A percentile compares a stretch with the other conserved stretches of the same genome.
Evolutionary conservation across 176 grass and related monocot genomes (phyloP).

Genomic region (Rhynchospora breviuscula): DNA sequence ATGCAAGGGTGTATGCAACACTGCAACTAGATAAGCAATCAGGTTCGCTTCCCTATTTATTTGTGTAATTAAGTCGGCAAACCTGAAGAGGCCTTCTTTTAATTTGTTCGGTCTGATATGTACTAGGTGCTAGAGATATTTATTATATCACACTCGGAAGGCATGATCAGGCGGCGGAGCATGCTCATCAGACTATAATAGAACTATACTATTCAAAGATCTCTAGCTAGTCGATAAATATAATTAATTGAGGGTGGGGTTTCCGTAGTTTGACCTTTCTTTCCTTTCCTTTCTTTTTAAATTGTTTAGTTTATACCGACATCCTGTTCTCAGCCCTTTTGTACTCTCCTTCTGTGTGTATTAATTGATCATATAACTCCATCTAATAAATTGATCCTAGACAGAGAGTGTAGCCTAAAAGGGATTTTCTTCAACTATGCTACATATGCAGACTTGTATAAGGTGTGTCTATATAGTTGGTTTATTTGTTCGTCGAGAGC

Average conservation of each 20-base stretch:
- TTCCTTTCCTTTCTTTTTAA: neutral
- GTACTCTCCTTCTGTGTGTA: slow-evolving; percentile 1
- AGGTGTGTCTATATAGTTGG: neutral
- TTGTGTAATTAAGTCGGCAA: too few relatives aligned
- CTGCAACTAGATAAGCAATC: too few relatives aligned
- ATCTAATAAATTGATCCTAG: slow-evolving; percentile 13
- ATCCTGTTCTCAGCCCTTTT: neutral
- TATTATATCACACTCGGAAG: neutral
- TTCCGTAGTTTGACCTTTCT: neutral
- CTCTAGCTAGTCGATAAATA: neutral
- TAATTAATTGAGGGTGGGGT: neutral
- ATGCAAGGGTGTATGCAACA: too few relatives aligned
- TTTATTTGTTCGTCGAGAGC: neutral
- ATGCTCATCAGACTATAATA: neutral
- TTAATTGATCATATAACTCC: slow-evolving; percentile 12
- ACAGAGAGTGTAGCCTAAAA: neutral
- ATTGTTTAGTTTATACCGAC: neutral
- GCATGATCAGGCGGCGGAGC: neutral
- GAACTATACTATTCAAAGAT: neutral
- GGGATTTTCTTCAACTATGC: neutral
- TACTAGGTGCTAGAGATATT: neutral
- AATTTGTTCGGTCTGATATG: neutral
- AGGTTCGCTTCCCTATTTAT: too few relatives aligned
- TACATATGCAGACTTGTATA: neutral
- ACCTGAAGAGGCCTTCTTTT: too few relatives aligned